Evolutionary conservation across 164 flowering plant species (phyloP).

Genomic region (Nymphaea colorata): DNA sequence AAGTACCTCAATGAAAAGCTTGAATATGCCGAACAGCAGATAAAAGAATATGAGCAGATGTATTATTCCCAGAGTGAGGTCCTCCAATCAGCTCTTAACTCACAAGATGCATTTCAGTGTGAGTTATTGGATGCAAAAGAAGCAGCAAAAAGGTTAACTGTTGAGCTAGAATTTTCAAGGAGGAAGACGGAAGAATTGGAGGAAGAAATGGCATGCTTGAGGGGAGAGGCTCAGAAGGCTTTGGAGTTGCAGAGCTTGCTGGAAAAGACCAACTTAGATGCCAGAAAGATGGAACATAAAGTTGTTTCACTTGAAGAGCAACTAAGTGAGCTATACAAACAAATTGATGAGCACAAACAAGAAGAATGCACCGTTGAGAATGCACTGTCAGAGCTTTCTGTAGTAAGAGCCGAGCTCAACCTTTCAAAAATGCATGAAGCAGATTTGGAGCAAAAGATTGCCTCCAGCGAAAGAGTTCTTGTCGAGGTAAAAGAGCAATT

Average conservation of each 20-base stretch:
- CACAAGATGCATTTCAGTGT: conserved; percentile 51
- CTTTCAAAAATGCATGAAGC: conserved; percentile 35
- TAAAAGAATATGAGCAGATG: conserved; percentile 39
- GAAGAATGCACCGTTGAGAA: conserved; percentile 50
- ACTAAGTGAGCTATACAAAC: conserved; percentile 47
- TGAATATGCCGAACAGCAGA: conserved; percentile 5
- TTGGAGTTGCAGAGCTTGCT: conserved; percentile 61
- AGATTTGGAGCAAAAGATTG: conserved; percentile 38
- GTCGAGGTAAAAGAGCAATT: conserved; percentile 44
- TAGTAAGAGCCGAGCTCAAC: conserved; percentile 41
- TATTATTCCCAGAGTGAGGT: conserved; percentile 32
- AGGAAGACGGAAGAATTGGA: conserved; percentile 57
- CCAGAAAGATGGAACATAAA: conserved; percentile 62
- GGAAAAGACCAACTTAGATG: conserved; percentile 41
- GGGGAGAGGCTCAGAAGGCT: conserved; percentile 48
- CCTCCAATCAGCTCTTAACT: conserved; percentile 52
- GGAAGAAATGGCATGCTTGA: conserved; percentile 37
- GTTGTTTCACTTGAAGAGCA: conserved; percentile 51
- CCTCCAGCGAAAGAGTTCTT: conserved; percentile 37
- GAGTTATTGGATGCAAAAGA: conserved; percentile 55
- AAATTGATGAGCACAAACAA: conserved; percentile 50
- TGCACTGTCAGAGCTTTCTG: conserved; percentile 35
- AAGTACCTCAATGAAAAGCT: conserved; percentile 34
- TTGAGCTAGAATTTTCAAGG: conserved; percentile 62
- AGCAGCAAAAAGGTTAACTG: conserved; percentile 39